Evolutionary conservation across 2,329 filamentous ascomycete genomes (phyloP), one percentile per base, ranked within the genome.

Genomic region (Fusarium tuaranense): DNA sequence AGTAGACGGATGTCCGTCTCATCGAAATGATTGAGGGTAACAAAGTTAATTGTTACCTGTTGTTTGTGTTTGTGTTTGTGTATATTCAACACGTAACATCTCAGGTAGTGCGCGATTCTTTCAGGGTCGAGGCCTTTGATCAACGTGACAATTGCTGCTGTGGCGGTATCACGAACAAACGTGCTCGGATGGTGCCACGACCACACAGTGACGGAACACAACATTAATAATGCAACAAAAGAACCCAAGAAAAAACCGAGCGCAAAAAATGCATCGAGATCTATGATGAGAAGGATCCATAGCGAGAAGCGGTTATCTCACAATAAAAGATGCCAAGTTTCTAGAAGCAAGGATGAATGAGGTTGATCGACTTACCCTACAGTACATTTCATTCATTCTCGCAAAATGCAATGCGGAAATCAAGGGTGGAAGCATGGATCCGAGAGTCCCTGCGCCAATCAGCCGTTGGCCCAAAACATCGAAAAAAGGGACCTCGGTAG

Each of bases 401-500:
- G 48, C 10, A 30, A 51, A 53, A 48, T 48, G 44, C 8, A 48
- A 48, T 18, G 22, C 48, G 48, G 27, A 53, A 53, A 32, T 53
- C 48, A 32, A 53, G 48, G 48, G 7, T 53, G 16, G 48, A 53
- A 53, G 48, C 48, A 53, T 53, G 48, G 48, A 32, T 53, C 48
- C 25, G 16, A 53, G 48, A 27, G 16, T 14, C 46, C 46, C 25
- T 53, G 25, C 48, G 25, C 48, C 25, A 53, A 60, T 36, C 57
- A 59, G 10, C 16, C 14, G 7, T 59, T 59, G 32, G 14, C 34
- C 34, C 51, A 44, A 22, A 48, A 48, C 22, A 48, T 48, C 16
- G 18, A 36, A 48, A 30, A 46, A 38, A 16, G 34, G 48, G 48
- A 53, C 16, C 30, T 74, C 67, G 68, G 67, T 32, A 44, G 30